Evolutionary conservation across 345 rosid genomes (phyloP), one percentile per base, ranked within the genome.

Genomic region (Pistacia atlantica): DNA sequence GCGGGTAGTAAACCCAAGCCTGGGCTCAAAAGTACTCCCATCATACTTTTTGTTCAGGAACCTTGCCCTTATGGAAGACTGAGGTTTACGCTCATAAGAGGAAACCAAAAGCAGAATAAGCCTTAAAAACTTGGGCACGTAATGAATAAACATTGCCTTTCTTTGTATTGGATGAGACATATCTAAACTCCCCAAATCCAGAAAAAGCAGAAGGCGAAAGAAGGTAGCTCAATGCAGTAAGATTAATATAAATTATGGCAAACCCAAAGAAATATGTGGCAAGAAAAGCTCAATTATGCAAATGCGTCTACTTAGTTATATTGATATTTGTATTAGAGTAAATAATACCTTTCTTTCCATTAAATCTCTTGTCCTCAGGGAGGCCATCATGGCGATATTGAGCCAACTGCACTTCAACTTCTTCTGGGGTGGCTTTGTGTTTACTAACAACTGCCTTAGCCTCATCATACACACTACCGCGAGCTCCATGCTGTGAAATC

Each of bases 401-500:
- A 76, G 87, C 79, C 78, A 95, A 45, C 75, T 93, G 99, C 54
- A 90, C 83, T 73, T 91, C 87, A 37, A 95, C 99, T 86, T 95
- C 99, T 83, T 91, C 94, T 1, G 97, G 97, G 59, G 90, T 82
- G 66, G 99, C 98, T 88, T 95, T 95, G 79, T 95, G 87, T 86
- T 95, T 95, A 81, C 80, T 79, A 16, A 95, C 90, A 42, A 93
- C 98, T 70, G 98, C 99, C 66, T 87, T 88, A 11, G 97, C 99
- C 83, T 93, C 98, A 61, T 95, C 98, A 78, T 95, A 95, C 77
- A 95, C 92, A 42, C 88, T 95, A 68, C 98, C 88, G 51, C 99
- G 97, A 84, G 96, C 99, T 83, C 99, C 99, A 74, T 95, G 98
- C 81, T 91, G 94, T 62, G 98, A 95, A 65, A 95, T 95, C 66